These are phyloP conservation scores for Globisporangium perplexum DNA, from an alignment of 352 stramenopile species.

Conservation along the genomic window DNA sequence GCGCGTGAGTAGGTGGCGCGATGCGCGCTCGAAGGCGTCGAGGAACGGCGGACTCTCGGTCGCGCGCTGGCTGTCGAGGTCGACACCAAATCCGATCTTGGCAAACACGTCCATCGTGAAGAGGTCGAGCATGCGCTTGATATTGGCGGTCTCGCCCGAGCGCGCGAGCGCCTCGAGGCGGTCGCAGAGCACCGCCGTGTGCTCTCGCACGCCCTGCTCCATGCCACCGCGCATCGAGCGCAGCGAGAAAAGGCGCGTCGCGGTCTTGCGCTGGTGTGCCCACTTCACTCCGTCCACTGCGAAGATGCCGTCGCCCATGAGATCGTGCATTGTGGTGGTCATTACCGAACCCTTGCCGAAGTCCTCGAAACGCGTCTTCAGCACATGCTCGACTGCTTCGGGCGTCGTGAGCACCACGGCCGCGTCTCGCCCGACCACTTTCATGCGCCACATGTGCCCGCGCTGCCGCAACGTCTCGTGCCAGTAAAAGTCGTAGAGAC, in stretches of 20 bases:
- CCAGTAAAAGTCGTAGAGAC: slow-evolving; percentile 29
- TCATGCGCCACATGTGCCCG: slow-evolving; percentile 12
- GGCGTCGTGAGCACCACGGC: slow-evolving; percentile 21
- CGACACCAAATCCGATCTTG: slow-evolving; percentile 47
- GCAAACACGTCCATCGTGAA: slow-evolving; percentile 60
- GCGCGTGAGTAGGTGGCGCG: slow-evolving; percentile 9
- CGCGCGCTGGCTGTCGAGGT: slow-evolving; percentile 20
- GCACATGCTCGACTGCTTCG: slow-evolving; percentile 24
- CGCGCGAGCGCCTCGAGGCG: neutral
- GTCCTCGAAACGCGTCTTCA: slow-evolving; percentile 42
- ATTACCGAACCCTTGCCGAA: slow-evolving; percentile 45
- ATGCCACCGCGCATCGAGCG: slow-evolving; percentile 29
- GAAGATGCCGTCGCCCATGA: slow-evolving; percentile 64
- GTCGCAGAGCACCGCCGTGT: slow-evolving; percentile 11
- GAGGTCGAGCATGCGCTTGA: slow-evolving; percentile 26
- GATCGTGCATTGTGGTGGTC: slow-evolving; percentile 16
- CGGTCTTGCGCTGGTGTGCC: slow-evolving; percentile 57
- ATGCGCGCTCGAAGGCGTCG: slow-evolving; percentile 25
- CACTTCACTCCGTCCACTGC: slow-evolving; percentile 32
- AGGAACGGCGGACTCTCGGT: slow-evolving; percentile 21
- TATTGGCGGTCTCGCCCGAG: neutral
- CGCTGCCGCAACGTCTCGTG: slow-evolving; percentile 23
- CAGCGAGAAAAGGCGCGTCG: slow-evolving; percentile 73
- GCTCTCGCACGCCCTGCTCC: slow-evolving; percentile 14
- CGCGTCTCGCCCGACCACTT: slow-evolving; percentile 6